These are phyloP conservation scores for Paracoccidioides lutzii DNA, from an alignment of 2,329 filamentous ascomycete species.

Conservation along the genomic window DNA sequence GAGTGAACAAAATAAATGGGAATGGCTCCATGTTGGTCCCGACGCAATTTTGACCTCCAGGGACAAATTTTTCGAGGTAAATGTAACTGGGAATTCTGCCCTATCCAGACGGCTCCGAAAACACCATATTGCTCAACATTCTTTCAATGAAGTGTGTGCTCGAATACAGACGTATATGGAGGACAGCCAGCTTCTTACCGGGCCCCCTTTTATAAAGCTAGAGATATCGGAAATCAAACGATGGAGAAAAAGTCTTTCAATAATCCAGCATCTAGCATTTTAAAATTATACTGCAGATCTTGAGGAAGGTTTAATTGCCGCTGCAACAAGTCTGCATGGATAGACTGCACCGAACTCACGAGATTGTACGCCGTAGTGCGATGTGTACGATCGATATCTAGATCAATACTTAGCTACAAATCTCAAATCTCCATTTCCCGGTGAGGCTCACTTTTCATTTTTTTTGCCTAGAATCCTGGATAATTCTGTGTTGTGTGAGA, in stretches of 20 bases:
- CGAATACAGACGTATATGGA: no score
- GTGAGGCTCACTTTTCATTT: slow-evolving; percentile 25
- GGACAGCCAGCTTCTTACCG: no score
- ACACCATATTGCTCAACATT: no score
- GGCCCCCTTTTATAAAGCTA: no score
- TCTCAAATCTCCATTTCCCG: neutral
- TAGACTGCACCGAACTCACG: slow-evolving; percentile 39
- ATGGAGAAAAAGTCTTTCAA: slow-evolving; percentile 41
- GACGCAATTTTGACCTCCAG: no score
- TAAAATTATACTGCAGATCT: slow-evolving; percentile 38
- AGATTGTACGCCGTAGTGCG: slow-evolving; percentile 36
- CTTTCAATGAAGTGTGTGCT: no score
- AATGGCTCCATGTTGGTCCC: no score
- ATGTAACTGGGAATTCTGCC: no score
- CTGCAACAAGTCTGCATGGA: slow-evolving; percentile 37
- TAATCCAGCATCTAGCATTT: slow-evolving; percentile 28
- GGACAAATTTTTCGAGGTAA: no score
- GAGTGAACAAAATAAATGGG: no score
- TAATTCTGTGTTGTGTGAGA: slow-evolving; percentile 41
- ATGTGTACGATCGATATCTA: slow-evolving; percentile 38
- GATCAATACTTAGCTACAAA: slow-evolving; percentile 8
- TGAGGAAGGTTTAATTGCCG: slow-evolving; percentile 40
- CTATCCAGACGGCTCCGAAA: no score
- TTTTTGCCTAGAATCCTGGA: slow-evolving; percentile 42
- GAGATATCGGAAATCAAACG: no score